Conservation (phyloP, 441 rosid genomes). For the Eutrema salsugineum region DNA sequence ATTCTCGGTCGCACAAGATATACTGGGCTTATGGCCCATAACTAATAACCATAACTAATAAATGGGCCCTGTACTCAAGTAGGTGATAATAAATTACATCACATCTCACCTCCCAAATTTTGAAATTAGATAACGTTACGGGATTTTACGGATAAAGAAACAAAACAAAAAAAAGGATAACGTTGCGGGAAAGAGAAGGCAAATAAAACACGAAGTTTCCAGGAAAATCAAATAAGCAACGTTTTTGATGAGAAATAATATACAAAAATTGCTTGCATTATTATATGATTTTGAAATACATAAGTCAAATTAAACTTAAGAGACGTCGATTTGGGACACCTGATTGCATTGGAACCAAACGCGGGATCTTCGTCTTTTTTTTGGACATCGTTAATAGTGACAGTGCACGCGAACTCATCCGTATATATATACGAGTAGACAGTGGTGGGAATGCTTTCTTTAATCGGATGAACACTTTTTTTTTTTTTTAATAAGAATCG, state of each 20-base stretch:
- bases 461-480: background rate
- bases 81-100: background rate
- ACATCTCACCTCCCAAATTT: background rate
- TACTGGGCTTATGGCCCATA: background rate
- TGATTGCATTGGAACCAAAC: conserved; percentile 27
- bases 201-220: background rate
- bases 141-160: too few species aligned
- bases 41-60: background rate
- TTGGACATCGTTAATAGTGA: conserved; percentile 19
- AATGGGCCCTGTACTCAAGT: background rate
- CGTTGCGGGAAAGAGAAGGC: background rate
- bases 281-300: background rate
- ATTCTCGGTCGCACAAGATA: background rate
- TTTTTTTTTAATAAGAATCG: too few species aligned
- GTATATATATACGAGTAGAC: background rate
- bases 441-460: background rate
- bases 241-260: background rate
- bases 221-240: background rate
- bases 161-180: too few species aligned
- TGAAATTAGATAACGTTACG: background rate
- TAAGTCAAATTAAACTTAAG: background rate
- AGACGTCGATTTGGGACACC: conserved; percentile 11
- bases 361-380: conserved; percentile 26
- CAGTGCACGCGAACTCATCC: conserved; percentile 18
- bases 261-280: background rate